Evolutionary conservation across 2,329 filamentous ascomycete genomes (phyloP).

Genomic region (Claviceps maximensis): DNA sequence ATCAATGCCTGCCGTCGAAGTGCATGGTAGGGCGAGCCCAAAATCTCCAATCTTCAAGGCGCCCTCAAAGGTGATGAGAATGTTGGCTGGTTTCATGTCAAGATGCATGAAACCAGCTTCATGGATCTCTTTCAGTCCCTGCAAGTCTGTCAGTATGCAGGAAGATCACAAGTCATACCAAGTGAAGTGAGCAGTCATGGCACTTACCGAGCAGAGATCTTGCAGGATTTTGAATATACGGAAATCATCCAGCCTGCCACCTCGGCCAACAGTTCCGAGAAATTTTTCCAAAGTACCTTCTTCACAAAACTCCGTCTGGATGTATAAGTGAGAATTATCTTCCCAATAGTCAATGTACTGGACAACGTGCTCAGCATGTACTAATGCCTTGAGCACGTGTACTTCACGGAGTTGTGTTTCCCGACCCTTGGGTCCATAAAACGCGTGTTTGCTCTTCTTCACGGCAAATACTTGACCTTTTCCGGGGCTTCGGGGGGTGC

Average conservation of each 20-base stretch:
- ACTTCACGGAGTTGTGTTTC: constrained; percentile 76
- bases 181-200: background rate
- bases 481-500: constrained; percentile 36
- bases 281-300: constrained; percentile 85
- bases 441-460: constrained; percentile 79
- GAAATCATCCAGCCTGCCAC: constrained; percentile 87
- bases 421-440: constrained; percentile 67
- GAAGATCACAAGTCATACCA: background rate
- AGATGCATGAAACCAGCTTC: constrained; percentile 75
- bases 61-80: constrained; percentile 71
- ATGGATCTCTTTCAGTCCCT: constrained; percentile 87
- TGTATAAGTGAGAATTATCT: constrained; percentile 72
- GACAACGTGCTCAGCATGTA: constrained; percentile 72
- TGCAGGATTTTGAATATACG: constrained; percentile 96
- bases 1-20: constrained; percentile 63
- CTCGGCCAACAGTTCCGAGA: constrained; percentile 66
- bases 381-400: constrained; percentile 60
- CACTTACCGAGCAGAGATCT: constrained; percentile 66
- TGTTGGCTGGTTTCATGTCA: constrained; percentile 74
- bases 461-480: constrained; percentile 67
- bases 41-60: constrained; percentile 79
- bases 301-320: constrained; percentile 94
- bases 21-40: constrained; percentile 67
- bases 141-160: constrained; percentile 7
- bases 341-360: constrained; percentile 83